Evolutionary conservation across 257 asterid species (phyloP).

Genomic region (Thymus mandschuricus): DNA sequence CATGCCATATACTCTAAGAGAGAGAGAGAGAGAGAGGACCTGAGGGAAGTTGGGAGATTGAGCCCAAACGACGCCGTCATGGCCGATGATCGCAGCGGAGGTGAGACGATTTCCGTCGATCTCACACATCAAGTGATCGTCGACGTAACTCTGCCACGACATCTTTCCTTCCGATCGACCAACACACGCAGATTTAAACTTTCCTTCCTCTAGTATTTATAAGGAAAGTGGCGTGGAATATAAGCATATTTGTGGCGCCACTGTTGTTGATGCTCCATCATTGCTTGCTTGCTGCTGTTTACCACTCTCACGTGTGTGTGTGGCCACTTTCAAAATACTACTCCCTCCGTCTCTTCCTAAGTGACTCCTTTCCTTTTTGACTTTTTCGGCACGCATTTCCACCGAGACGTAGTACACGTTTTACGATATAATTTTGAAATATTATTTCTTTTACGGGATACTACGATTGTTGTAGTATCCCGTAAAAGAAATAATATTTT

Average conservation of each 20-base stretch:
- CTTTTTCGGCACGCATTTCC: too few relatives aligned
- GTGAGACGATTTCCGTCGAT: slow-evolving; percentile 46
- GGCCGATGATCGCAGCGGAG: slow-evolving; percentile 47
- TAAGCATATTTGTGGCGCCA: slow-evolving; percentile 34
- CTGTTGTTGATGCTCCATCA: slow-evolving; percentile 32
- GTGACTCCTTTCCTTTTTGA: too few relatives aligned
- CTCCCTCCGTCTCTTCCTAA: too few relatives aligned
- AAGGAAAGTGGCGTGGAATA: slow-evolving; percentile 35
- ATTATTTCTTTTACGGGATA: too few relatives aligned
- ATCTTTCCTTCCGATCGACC: neutral
- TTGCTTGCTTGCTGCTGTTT: slow-evolving; percentile 22
- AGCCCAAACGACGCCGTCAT: slow-evolving; percentile 51
- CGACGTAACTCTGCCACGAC: slow-evolving; percentile 51
- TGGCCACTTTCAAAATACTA: too few relatives aligned
- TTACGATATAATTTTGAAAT: too few relatives aligned
- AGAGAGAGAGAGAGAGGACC: slow-evolving; percentile 24
- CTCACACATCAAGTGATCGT: slow-evolving; percentile 48
- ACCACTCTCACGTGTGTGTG: slow-evolving; percentile 30
- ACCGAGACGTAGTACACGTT: too few relatives aligned
- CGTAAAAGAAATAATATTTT: too few relatives aligned
- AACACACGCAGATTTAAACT: neutral
- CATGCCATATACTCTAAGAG: too few relatives aligned
- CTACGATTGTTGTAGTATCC: too few relatives aligned
- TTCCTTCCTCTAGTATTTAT: neutral
- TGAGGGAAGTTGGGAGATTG: slow-evolving; percentile 43